A percentile compares a stretch with the other conserved stretches of the same genome.
phyloP scores from a whole-genome alignment of 2,329 filamentous ascomycete species.

The Neurospora sp. region DNA sequence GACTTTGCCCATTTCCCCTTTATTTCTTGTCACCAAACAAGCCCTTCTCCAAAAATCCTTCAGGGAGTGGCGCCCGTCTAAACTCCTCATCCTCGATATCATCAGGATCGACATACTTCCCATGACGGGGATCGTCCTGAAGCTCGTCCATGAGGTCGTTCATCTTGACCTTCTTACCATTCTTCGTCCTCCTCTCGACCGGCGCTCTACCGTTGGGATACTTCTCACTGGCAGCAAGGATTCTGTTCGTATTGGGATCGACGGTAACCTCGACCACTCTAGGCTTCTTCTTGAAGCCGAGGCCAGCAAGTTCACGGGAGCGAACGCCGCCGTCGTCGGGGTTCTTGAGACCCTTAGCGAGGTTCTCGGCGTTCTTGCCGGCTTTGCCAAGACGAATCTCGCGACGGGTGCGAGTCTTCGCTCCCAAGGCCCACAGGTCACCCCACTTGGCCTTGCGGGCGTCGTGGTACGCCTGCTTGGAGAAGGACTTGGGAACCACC shows the following conservation, averaged over 20 bases:
- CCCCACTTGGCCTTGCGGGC: conserved; percentile 87
- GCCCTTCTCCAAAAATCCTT: not conserved
- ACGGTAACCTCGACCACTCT: conserved; percentile 32
- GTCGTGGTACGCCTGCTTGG: conserved; percentile 77
- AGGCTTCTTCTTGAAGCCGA: conserved; percentile 24
- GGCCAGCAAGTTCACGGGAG: conserved; percentile 21
- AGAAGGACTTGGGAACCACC: conserved; percentile 78
- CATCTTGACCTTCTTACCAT: conserved; percentile 27
- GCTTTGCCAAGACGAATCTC: conserved; percentile 48
- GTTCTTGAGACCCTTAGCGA: conserved; percentile 13
- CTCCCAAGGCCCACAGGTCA: conserved; percentile 89
- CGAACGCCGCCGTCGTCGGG: conserved; percentile 38
- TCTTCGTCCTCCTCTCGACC: conserved; percentile 32
- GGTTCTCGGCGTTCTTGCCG: conserved; percentile 33
- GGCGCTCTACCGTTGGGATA: conserved; percentile 17
- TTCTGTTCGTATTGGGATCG: conserved; percentile 22
- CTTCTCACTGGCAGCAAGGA: conserved; percentile 30
- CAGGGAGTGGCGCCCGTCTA: not conserved
- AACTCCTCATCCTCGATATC: conserved; percentile 12
- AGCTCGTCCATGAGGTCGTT: conserved; percentile 32
- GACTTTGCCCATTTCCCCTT: not conserved
- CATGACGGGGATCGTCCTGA: conserved; percentile 5
- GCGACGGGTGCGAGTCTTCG: conserved; percentile 67
- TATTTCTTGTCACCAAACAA: not conserved
- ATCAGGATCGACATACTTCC: conserved; percentile 12